Percentiles rank a stretch among this genome's conserved stretches.
phyloP scores from a whole-genome alignment of 306 rosid genomes.

The Cicer judaicum region DNA sequence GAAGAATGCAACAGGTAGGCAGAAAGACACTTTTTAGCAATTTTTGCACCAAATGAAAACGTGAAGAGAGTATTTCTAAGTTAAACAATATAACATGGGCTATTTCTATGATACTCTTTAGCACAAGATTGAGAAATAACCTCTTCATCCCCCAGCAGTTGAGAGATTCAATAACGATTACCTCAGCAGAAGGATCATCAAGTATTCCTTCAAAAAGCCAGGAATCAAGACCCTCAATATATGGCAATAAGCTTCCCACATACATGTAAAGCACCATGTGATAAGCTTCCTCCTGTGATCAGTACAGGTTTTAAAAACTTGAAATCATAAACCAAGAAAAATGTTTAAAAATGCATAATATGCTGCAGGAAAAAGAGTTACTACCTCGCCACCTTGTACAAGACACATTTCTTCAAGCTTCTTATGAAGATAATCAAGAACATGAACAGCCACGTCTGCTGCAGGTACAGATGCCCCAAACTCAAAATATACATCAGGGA shows the following conservation, averaged over 20 bases:
- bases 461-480: constrained; percentile 65
- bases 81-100: constrained; percentile 18
- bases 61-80: constrained; percentile 20
- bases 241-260: constrained; percentile 87
- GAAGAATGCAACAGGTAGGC: constrained; percentile 29
- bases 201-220: constrained; percentile 99
- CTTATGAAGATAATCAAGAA: constrained; percentile 82
- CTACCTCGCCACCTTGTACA: constrained; percentile 96
- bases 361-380: constrained; percentile 44
- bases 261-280: constrained; percentile 82
- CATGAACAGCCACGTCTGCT: constrained; percentile 76
- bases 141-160: constrained; percentile 24
- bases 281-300: constrained; percentile 83
- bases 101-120: constrained; percentile 9
- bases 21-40: constrained; percentile 16
- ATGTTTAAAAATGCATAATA: constrained; percentile 37
- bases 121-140: constrained; percentile 20
- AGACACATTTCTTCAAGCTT: constrained; percentile 90
- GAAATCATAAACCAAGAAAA: constrained; percentile 43
- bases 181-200: constrained; percentile 96
- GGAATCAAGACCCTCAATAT: constrained; percentile 91
- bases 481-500: constrained; percentile 72
- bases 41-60: constrained; percentile 30
- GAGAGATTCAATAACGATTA: constrained; percentile 49
- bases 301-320: constrained; percentile 44